Evolutionary conservation across 768 basidiomycete species (phyloP).

Genomic region (Lentinula detonsa): DNA sequence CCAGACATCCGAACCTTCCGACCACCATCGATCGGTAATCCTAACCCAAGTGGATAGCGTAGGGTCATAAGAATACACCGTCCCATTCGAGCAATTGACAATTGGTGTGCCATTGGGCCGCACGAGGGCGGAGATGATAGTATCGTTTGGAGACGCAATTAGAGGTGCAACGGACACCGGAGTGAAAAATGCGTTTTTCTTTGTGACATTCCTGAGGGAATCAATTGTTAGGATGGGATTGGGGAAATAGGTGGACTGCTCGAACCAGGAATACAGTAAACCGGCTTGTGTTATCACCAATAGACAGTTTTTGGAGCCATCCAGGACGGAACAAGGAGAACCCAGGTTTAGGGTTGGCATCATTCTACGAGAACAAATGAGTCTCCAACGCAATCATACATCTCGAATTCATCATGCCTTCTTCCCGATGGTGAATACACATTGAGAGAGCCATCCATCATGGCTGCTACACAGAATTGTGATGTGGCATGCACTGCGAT

Average conservation of each 20-base stretch:
- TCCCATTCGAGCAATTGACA: conserved; percentile 70
- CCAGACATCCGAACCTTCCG: conserved; percentile 79
- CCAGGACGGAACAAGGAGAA: conserved; percentile 62
- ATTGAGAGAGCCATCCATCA: conserved; percentile 73
- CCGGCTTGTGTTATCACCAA: conserved; percentile 71
- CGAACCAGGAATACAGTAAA: conserved; percentile 71
- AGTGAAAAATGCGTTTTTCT: conserved; percentile 56
- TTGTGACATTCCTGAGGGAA: conserved; percentile 64
- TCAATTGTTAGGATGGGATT: not conserved
- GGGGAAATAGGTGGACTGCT: not conserved
- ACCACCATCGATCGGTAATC: conserved; percentile 80
- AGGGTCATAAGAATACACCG: conserved; percentile 74
- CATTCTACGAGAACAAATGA: conserved; percentile 39
- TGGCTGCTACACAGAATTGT: conserved; percentile 68
- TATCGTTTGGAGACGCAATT: conserved; percentile 49
- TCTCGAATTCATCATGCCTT: conserved; percentile 43
- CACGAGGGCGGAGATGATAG: conserved; percentile 58
- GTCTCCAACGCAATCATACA: not conserved
- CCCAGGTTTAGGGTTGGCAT: conserved; percentile 75
- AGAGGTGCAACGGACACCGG: conserved; percentile 60
- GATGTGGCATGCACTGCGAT: conserved; percentile 58
- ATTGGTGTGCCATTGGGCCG: conserved; percentile 79
- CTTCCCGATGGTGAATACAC: conserved; percentile 84
- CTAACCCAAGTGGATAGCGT: conserved; percentile 64
- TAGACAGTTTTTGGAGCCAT: conserved; percentile 56